Evolutionary conservation across 148 eudicot genomes (phyloP).

Genomic region (Mesembryanthemum crystallinum): DNA sequence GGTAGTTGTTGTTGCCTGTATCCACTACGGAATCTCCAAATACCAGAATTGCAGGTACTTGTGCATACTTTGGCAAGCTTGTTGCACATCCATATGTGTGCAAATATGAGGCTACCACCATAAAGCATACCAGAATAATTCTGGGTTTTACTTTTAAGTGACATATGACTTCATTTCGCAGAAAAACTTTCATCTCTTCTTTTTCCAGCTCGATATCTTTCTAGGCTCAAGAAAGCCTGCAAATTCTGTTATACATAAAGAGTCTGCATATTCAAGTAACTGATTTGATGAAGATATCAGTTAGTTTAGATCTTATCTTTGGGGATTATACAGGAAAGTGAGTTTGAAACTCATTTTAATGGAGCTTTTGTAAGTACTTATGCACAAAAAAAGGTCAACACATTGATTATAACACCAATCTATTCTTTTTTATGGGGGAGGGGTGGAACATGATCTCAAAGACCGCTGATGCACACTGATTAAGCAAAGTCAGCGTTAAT

Average conservation of each 20-base stretch:
- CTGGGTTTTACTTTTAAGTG: conserved; percentile 7
- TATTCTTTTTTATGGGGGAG: no score
- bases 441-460: no score
- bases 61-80: conserved; percentile 1
- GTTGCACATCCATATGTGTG: conserved; percentile 8
- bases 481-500: no score
- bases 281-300: no score
- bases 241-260: not conserved
- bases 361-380: not conserved
- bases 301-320: no score
- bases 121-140: conserved; percentile 9
- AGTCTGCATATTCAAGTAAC: not conserved
- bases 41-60: conserved; percentile 54
- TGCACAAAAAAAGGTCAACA: no score
- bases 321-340: no score
- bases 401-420: no score
- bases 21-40: not conserved
- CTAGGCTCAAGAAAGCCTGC: no score
- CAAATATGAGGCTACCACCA: conserved; percentile 11
- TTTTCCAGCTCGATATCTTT: not conserved
- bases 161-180: not conserved
- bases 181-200: not conserved
- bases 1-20: conserved; percentile 16
- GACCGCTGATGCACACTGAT: no score
- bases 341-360: not conserved